Evolutionary conservation across 164 flowering plant species (phyloP).

Genomic region (Vitis amurensis): DNA sequence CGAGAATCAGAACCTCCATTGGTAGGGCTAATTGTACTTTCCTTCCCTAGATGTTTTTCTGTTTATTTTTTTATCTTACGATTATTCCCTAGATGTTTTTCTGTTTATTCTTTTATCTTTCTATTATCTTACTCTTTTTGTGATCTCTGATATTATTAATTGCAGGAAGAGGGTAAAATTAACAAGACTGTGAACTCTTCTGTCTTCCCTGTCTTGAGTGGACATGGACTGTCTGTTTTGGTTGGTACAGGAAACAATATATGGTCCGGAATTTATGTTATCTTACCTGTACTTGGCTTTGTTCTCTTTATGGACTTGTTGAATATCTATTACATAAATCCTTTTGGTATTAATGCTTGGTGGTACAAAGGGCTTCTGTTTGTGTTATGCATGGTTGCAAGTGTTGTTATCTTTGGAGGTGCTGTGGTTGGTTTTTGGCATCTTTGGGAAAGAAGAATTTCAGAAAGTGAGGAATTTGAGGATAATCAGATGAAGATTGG

Average conservation of each 20-base stretch:
- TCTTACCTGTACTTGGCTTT: constrained; percentile 63
- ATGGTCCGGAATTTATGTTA: constrained; percentile 72
- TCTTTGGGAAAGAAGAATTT: constrained; percentile 50
- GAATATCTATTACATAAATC: constrained; percentile 55
- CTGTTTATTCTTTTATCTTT: background rate
- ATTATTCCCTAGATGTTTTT: background rate
- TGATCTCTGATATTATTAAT: constrained; percentile 5
- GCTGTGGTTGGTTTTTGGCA: constrained; percentile 65
- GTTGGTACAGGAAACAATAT: constrained; percentile 79
- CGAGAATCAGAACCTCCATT: constrained; percentile 71
- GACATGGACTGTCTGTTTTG: constrained; percentile 61
- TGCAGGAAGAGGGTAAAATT: constrained; percentile 73
- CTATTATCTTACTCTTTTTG: background rate
- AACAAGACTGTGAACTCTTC: constrained; percentile 20
- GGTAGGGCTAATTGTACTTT: constrained; percentile 35
- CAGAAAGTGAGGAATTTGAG: constrained; percentile 23
- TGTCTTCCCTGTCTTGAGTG: constrained; percentile 30
- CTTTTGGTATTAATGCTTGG: constrained; percentile 41
- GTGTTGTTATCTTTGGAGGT: constrained; percentile 76
- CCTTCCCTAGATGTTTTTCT: background rate
- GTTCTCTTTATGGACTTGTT: constrained; percentile 40
- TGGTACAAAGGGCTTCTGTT: constrained; percentile 85
- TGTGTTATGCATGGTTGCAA: constrained; percentile 58
- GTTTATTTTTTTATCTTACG: background rate
- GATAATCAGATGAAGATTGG: constrained; percentile 19